Percentiles rank a stretch among this genome's conserved stretches.
phyloP scores from a whole-genome alignment of 2,329 filamentous ascomycete genomes.

The Aureobasidium namibiae region DNA sequence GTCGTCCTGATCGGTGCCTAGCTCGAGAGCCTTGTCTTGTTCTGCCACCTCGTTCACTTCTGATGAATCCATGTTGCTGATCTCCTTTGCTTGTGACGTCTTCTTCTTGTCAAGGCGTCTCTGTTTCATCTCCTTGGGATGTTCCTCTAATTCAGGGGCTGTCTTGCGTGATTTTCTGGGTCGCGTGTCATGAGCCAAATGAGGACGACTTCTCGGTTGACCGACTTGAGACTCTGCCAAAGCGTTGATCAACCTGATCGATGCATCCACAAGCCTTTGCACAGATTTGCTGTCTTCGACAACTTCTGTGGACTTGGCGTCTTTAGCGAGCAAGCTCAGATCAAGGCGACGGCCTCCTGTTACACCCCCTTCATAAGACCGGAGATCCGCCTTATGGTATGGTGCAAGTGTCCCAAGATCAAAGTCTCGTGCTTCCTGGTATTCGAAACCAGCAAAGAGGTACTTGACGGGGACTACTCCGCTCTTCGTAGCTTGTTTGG shows the following conservation, averaged over 20 bases:
- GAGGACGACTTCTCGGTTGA: not conserved
- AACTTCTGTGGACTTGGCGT: too few species aligned
- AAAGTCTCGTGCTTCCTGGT: not conserved
- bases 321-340: not conserved
- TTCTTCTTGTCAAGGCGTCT: not conserved
- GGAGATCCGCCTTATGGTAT: not conserved
- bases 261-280: not conserved
- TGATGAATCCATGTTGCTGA: not conserved
- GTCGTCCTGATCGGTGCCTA: not conserved
- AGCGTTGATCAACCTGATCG: not conserved
- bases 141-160: too few species aligned
- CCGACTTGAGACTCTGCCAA: not conserved
- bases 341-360: constrained; percentile 13
- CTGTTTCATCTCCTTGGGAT: not conserved
- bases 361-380: constrained; percentile 7
- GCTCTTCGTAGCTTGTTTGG: too few species aligned
- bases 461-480: not conserved
- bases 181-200: too few species aligned
- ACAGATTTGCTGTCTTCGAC: not conserved
- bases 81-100: not conserved
- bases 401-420: not conserved
- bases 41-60: not conserved
- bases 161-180: too few species aligned
- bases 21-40: not conserved
- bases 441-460: constrained; percentile 14